Evolutionary conservation across 1,284 basidiomycete species (phyloP).

Genomic region (Microstroma glucosiphilum): DNA sequence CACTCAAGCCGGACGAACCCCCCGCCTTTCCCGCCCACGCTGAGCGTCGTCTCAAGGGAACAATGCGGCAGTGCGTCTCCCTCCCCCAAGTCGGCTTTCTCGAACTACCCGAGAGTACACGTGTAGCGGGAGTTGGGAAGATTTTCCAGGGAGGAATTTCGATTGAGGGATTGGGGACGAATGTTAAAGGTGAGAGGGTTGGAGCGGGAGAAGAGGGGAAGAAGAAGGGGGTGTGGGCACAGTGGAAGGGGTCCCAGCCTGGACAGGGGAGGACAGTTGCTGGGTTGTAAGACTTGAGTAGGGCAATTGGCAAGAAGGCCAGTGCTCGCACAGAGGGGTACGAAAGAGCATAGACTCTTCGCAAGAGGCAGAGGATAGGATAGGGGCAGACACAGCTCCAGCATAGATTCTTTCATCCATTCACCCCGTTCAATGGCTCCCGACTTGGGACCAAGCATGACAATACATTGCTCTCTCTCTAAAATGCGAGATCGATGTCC

Average conservation of each 20-base stretch:
- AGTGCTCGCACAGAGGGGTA: too few species aligned
- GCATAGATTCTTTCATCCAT: too few species aligned
- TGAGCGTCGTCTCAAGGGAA: constrained; percentile 13
- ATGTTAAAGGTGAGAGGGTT: constrained; percentile 2
- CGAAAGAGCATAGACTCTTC: too few species aligned
- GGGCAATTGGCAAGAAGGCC: too few species aligned
- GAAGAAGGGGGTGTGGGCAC: neutral
- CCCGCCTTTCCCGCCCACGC: constrained; percentile 12
- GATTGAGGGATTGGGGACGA: constrained; percentile 2
- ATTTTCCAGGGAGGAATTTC: constrained; percentile 29
- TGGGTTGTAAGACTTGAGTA: neutral
- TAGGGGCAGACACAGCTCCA: too few species aligned
- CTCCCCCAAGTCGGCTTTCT: constrained; percentile 43
- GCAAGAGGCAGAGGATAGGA: too few species aligned
- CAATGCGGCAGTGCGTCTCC: constrained; percentile 27
- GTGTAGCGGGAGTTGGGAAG: constrained; percentile 29
- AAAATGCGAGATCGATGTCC: too few species aligned
- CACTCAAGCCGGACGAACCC: constrained; percentile 26
- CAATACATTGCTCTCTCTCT: too few species aligned
- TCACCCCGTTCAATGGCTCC: too few species aligned
- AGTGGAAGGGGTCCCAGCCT: neutral
- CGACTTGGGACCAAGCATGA: too few species aligned
- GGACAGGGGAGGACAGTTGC: neutral
- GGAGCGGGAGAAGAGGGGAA: neutral
- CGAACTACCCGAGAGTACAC: constrained; percentile 24